Percentiles rank a stretch among this genome's conserved stretches.
phyloP scores from a whole-genome alignment of 2,329 filamentous ascomycete species.

The Chrysoporthe cubensis region DNA sequence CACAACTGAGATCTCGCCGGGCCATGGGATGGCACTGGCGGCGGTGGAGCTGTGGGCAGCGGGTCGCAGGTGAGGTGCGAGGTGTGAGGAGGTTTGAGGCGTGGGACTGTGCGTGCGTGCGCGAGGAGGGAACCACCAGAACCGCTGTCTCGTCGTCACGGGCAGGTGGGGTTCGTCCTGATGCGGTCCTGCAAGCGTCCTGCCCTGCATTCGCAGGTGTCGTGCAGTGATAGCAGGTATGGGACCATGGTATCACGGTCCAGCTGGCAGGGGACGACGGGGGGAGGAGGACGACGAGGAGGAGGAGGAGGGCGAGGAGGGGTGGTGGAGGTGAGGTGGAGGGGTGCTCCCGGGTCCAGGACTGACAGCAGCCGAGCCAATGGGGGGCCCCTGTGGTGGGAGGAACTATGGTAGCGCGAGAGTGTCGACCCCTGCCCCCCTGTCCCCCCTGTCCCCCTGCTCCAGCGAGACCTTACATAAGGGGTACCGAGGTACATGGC shows the following conservation, averaged over 20 bases:
- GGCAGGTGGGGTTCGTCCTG: background rate
- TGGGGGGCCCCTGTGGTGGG: background rate
- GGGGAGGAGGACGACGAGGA: background rate
- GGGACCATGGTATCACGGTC: background rate
- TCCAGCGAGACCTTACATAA: too few relatives aligned
- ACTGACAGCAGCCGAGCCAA: background rate
- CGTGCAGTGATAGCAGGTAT: background rate
- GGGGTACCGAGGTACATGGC: too few relatives aligned
- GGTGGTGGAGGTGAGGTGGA: too few relatives aligned
- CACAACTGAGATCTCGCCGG: conserved; percentile 3
- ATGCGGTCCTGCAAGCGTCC: conserved; percentile 6
- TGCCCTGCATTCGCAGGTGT: background rate
- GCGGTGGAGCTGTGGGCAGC: background rate
- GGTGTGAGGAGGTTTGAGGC: background rate
- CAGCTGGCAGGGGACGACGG: background rate
- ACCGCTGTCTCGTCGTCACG: background rate
- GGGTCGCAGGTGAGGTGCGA: conserved; percentile 2
- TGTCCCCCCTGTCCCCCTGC: background rate
- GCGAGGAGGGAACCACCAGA: background rate
- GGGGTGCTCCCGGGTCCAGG: background rate
- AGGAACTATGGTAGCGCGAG: background rate
- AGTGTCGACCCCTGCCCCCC: background rate
- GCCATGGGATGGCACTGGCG: background rate
- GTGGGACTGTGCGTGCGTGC: conserved; percentile 4
- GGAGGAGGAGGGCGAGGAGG: too few relatives aligned